Evolutionary conservation across 2,329 filamentous ascomycete genomes (phyloP).

Genomic region (Pseudomassariella vexata): DNA sequence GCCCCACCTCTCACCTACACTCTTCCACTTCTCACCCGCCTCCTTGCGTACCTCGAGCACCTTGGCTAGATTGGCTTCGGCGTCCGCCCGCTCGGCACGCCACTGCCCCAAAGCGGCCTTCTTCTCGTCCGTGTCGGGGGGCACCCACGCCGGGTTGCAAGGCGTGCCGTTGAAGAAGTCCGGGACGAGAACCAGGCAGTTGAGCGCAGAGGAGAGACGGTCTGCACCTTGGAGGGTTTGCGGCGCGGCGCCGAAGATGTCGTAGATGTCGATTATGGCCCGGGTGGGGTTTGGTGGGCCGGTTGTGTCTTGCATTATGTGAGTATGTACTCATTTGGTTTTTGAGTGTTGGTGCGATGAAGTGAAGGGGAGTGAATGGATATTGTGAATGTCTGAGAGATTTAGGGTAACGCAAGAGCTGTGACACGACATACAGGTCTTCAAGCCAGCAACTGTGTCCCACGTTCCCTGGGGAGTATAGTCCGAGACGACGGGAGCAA

Average conservation of each 20-base stretch:
- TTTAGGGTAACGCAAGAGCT: neutral
- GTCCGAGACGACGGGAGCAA: constrained; percentile 30
- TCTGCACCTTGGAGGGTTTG: constrained; percentile 45
- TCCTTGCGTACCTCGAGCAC: constrained; percentile 26
- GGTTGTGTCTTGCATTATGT: constrained; percentile 24
- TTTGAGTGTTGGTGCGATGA: neutral
- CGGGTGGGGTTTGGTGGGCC: constrained; percentile 25
- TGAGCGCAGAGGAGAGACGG: constrained; percentile 28
- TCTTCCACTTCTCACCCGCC: constrained; percentile 25
- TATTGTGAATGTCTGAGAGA: neutral
- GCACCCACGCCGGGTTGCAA: constrained; percentile 27
- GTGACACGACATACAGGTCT: constrained; percentile 30
- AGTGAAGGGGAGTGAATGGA: too few species aligned
- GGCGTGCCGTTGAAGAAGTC: constrained; percentile 32
- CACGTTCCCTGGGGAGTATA: constrained; percentile 35
- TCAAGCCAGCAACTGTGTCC: constrained; percentile 31
- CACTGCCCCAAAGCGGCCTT: constrained; percentile 25
- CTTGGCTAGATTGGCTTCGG: constrained; percentile 19
- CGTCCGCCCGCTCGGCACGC: constrained; percentile 21
- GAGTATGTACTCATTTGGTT: neutral
- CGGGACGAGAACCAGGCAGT: constrained; percentile 34
- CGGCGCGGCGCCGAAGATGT: constrained; percentile 38
- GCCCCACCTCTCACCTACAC: constrained; percentile 35
- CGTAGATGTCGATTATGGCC: constrained; percentile 39
- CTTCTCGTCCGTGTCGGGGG: constrained; percentile 39